A percentile compares a stretch with the other conserved stretches of the same genome.
Conservation (phyloP, 352 stramenopile genomes). For the Phytophthora fragariae region DNA sequence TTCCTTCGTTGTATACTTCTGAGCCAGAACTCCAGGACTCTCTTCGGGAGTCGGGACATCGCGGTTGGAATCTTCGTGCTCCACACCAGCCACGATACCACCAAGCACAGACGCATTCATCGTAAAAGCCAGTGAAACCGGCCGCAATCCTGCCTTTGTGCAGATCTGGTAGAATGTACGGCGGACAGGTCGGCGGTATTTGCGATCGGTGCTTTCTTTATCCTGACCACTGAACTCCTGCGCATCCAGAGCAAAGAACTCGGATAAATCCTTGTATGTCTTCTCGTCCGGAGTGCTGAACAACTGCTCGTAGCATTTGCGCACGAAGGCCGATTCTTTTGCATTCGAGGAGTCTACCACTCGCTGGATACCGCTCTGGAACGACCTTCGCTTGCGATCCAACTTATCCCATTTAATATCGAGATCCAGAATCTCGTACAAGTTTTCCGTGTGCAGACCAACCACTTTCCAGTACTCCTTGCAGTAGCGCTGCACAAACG, state of each 20-base stretch:
- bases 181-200: conserved; percentile 79
- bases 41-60: conserved; percentile 82
- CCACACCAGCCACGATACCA: conserved; percentile 75
- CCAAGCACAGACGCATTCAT: conserved; percentile 88
- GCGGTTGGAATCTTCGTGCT: conserved; percentile 70
- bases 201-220: conserved; percentile 56
- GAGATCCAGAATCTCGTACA: conserved; percentile 89
- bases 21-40: conserved; percentile 67
- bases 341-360: conserved; percentile 70
- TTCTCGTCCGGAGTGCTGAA: conserved; percentile 80
- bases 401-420: conserved; percentile 92
- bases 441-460: conserved; percentile 78
- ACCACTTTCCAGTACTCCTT: conserved; percentile 92
- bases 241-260: conserved; percentile 85
- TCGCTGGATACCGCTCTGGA: conserved; percentile 76
- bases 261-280: conserved; percentile 85
- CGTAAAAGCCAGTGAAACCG: conserved; percentile 78
- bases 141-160: conserved; percentile 81
- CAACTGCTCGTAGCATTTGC: conserved; percentile 84
- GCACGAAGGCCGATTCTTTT: conserved; percentile 84
- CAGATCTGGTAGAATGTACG: conserved; percentile 92
- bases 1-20: conserved; percentile 86
- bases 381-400: conserved; percentile 79
- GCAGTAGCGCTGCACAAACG: conserved; percentile 91
- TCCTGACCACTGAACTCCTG: conserved; percentile 65